phyloP scores from a whole-genome alignment of 306 rosid genomes.

The Gastrolobium villosum region DNA sequence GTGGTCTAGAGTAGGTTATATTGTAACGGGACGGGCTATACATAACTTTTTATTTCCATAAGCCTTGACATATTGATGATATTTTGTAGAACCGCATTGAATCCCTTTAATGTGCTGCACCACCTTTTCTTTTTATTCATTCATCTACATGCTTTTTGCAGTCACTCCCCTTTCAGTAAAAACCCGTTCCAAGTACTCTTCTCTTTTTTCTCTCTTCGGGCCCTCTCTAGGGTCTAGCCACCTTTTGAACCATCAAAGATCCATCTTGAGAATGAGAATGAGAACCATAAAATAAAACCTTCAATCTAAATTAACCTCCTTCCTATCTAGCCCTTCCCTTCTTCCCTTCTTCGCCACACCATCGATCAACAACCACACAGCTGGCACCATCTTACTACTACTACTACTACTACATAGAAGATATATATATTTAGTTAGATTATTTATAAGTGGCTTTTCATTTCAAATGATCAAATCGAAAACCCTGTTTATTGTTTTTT shows the following conservation, averaged over 20 bases:
- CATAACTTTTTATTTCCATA: conserved; percentile 28
- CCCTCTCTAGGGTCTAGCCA: conserved; percentile 37
- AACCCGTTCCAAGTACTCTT: conserved; percentile 41
- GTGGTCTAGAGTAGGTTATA: neutral
- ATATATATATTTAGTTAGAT: neutral
- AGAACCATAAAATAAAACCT: conserved; percentile 25
- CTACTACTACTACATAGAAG: neutral
- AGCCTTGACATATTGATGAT: conserved; percentile 40
- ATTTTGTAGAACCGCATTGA: conserved; percentile 49
- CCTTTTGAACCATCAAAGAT: conserved; percentile 44
- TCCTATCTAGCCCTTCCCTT: too few relatives aligned
- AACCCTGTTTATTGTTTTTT: conserved; percentile 9
- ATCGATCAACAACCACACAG: conserved; percentile 28
- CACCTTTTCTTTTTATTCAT: conserved; percentile 43
- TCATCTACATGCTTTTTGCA: conserved; percentile 52
- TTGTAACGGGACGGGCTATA: neutral
- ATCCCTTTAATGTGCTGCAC: conserved; percentile 32
- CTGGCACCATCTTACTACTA: conserved; percentile 35
- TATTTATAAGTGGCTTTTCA: conserved; percentile 37
- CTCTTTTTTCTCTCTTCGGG: conserved; percentile 26
- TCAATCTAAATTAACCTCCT: too few relatives aligned
- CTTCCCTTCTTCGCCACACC: neutral
- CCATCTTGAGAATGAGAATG: neutral
- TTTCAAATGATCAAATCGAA: conserved; percentile 33
- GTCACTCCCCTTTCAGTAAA: conserved; percentile 51